phyloP scores from a whole-genome alignment of 768 basidiomycete species.

The Artomyces pyxidatus region DNA sequence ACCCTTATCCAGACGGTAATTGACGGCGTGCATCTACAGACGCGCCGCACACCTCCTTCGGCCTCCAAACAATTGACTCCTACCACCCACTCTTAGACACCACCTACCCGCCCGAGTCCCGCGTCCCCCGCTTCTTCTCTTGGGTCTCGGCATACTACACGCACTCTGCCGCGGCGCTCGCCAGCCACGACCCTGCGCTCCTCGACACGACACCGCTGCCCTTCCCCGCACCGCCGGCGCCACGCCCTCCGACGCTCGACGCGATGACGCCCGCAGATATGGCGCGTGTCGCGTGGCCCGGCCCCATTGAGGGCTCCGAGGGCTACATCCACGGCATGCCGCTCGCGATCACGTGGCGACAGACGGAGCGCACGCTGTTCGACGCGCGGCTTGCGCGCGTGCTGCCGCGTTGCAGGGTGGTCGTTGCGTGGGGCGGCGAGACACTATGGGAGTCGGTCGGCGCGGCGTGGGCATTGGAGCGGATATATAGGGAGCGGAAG shows the following conservation, averaged over 20 bases:
- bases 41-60: constrained; percentile 8
- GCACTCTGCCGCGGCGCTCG: constrained; percentile 4
- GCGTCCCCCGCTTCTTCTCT: constrained; percentile 12
- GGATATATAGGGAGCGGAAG: constrained; percentile 7
- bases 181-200: constrained; percentile 1
- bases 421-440: constrained; percentile 11
- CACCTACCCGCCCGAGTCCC: constrained; percentile 4
- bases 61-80: constrained; percentile 7
- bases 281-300: constrained; percentile 10
- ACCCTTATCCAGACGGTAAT: too few species aligned
- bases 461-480: constrained; percentile 12
- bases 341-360: constrained; percentile 4
- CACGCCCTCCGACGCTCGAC: constrained; percentile 11
- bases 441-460: constrained; percentile 11
- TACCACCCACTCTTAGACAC: constrained; percentile 11
- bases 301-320: constrained; percentile 11
- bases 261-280: constrained; percentile 6
- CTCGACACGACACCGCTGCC: constrained; percentile 9
- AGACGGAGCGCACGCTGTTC: constrained; percentile 8
- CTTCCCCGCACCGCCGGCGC: constrained; percentile 1
- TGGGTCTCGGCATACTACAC: constrained; percentile 16
- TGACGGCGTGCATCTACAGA: not conserved
- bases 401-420: constrained; percentile 13
- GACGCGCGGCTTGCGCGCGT: constrained; percentile 2
- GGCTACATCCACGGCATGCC: constrained; percentile 9